phyloP scores from a whole-genome alignment of 371 early-diverging fungal species.

The Umbelopsis sp. region DNA sequence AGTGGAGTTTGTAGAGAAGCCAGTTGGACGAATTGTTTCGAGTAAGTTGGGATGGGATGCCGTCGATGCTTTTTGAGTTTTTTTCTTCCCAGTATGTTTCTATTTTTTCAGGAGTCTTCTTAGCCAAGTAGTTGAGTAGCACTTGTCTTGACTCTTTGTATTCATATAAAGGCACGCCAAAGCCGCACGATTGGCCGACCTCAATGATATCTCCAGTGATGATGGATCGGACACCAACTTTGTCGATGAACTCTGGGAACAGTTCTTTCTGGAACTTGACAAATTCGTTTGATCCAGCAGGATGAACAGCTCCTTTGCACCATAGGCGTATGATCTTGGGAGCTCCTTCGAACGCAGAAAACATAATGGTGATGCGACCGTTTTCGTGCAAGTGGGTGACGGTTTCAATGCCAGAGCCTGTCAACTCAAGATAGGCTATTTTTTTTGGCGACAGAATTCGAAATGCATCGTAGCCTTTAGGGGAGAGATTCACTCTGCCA shows the following conservation, averaged over 20 bases:
- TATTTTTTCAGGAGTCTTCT: constrained; percentile 25
- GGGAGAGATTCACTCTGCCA: constrained; percentile 59
- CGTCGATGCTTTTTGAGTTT: constrained; percentile 37
- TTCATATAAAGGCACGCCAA: constrained; percentile 55
- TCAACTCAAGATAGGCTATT: constrained; percentile 50
- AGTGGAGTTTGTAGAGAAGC: not conserved
- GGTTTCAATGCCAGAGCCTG: constrained; percentile 59
- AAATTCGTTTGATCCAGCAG: constrained; percentile 43
- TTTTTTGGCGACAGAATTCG: constrained; percentile 41
- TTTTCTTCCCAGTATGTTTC: constrained; percentile 33
- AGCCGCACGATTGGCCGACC: constrained; percentile 57
- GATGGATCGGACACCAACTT: constrained; percentile 46
- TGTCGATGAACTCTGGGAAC: constrained; percentile 31
- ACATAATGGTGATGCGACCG: constrained; percentile 58
- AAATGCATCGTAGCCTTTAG: constrained; percentile 56
- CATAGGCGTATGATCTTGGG: constrained; percentile 58
- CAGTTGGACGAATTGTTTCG: not conserved
- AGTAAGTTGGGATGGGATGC: constrained; percentile 19
- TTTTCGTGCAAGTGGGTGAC: constrained; percentile 59
- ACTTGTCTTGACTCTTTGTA: constrained; percentile 42
- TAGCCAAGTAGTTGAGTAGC: constrained; percentile 33
- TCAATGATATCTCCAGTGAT: constrained; percentile 48
- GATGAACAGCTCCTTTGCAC: constrained; percentile 42
- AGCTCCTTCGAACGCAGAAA: constrained; percentile 55
- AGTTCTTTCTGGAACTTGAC: constrained; percentile 35